A percentile compares a stretch with the other conserved stretches of the same genome.
Conservation (phyloP, 2,329 filamentous ascomycete species). For the Nannizzia gypsea region DNA sequence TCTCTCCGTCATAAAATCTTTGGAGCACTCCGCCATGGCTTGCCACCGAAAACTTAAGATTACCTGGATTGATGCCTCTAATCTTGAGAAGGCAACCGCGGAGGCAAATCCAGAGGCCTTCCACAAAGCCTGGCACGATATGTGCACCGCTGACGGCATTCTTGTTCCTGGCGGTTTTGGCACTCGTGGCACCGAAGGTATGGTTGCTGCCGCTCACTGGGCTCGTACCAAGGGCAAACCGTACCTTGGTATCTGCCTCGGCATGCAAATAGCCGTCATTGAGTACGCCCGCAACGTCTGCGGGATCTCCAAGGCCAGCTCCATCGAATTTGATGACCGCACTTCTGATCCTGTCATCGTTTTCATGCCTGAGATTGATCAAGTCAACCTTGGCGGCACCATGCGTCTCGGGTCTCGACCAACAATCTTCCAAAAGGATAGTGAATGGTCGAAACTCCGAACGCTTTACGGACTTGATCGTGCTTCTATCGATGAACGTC, state of each 20-base stretch:
- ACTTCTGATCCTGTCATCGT: constrained; percentile 63
- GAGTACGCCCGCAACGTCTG: constrained; percentile 72
- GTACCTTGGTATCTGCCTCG: constrained; percentile 81
- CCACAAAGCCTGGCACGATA: constrained; percentile 73
- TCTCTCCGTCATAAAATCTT: constrained; percentile 67
- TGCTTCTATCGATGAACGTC: constrained; percentile 54
- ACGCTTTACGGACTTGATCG: constrained; percentile 54
- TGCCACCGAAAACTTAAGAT: constrained; percentile 69
- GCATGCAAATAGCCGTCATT: constrained; percentile 86
- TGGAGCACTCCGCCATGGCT: constrained; percentile 86
- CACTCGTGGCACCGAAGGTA: constrained; percentile 69
- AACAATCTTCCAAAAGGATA: constrained; percentile 62
- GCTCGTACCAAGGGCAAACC: constrained; percentile 70
- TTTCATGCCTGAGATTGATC: constrained; percentile 83
- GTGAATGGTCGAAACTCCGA: constrained; percentile 67
- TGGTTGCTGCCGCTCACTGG: constrained; percentile 79
- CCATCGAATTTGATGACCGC: constrained; percentile 43
- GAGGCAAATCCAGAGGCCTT: constrained; percentile 56
- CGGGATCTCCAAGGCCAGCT: constrained; percentile 47
- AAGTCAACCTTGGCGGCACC: constrained; percentile 66
- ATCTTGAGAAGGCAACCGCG: constrained; percentile 59
- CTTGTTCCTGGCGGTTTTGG: constrained; percentile 61
- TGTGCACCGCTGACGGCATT: constrained; percentile 53
- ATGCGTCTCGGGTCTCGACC: constrained; percentile 72
- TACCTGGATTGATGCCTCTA: constrained; percentile 71